These are phyloP conservation scores for Aspergillus kassunensis DNA, from an alignment of 495 filamentous ascomycete species.

Conservation along the genomic window DNA sequence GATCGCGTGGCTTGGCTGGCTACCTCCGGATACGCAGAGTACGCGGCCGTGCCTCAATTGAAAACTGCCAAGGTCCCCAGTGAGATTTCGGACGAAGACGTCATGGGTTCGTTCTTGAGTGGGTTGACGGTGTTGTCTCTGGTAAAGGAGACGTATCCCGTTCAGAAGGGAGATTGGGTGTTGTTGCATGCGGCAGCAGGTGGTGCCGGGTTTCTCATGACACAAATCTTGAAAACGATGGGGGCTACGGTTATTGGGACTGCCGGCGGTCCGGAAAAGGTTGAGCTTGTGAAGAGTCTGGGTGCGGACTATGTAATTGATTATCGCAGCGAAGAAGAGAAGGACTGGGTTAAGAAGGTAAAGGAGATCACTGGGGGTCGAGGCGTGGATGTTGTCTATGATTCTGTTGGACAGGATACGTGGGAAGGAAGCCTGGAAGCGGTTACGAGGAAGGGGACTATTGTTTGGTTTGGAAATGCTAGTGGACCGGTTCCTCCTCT, in stretches of 20 bases:
- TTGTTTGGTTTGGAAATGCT: conserved; percentile 87
- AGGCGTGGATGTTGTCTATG: conserved; percentile 80
- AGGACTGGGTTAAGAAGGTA: conserved; percentile 60
- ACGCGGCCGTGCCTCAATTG: conserved; percentile 56
- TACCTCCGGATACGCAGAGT: conserved; percentile 69
- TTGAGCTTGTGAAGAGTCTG: conserved; percentile 58
- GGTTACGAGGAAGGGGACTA: conserved; percentile 74
- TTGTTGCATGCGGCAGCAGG: conserved; percentile 90
- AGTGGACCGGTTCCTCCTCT: conserved; percentile 78
- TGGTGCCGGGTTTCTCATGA: conserved; percentile 75
- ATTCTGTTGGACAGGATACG: conserved; percentile 82
- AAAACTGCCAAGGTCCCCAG: conserved; percentile 63
- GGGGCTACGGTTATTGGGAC: conserved; percentile 84
- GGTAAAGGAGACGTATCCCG: conserved; percentile 69
- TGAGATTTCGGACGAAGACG: conserved; percentile 54
- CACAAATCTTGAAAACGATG: conserved; percentile 66
- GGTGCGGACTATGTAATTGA: conserved; percentile 74
- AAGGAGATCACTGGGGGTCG: conserved; percentile 64
- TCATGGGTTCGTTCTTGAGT: conserved; percentile 70
- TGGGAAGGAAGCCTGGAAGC: conserved; percentile 81
- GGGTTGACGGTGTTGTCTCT: conserved; percentile 84
- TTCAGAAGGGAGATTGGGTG: conserved; percentile 76
- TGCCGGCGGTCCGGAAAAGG: conserved; percentile 70
- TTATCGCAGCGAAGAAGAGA: conserved; percentile 61
- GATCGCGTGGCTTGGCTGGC: conserved; percentile 66